phyloP scores from a whole-genome alignment of 352 stramenopile genomes.

The Phytophthora sp. region DNA sequence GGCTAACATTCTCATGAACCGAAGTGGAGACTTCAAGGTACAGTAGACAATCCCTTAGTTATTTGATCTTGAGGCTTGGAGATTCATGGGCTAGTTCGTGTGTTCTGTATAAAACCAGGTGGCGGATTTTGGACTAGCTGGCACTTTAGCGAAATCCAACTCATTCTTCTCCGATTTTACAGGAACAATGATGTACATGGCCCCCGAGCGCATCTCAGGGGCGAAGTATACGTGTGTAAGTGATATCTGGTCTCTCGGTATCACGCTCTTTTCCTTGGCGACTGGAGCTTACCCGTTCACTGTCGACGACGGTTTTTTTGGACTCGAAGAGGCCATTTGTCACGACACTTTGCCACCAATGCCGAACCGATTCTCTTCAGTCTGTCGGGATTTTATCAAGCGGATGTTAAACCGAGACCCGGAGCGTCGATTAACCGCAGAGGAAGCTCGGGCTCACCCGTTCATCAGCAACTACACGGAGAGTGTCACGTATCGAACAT shows the following conservation, averaged over 20 bases:
- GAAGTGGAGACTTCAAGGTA: slow-evolving; percentile 85
- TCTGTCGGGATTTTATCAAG: slow-evolving; percentile 94
- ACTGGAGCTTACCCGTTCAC: slow-evolving; percentile 75
- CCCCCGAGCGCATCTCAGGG: slow-evolving; percentile 91
- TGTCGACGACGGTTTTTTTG: slow-evolving; percentile 55
- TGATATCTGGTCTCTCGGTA: slow-evolving; percentile 81
- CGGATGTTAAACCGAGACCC: slow-evolving; percentile 92
- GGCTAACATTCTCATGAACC: slow-evolving; percentile 90
- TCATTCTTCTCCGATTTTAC: slow-evolving; percentile 88
- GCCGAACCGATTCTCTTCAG: slow-evolving; percentile 81
- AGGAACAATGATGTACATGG: slow-evolving; percentile 96
- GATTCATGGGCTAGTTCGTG: slow-evolving; percentile 7
- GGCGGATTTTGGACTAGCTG: slow-evolving; percentile 83
- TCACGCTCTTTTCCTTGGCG: slow-evolving; percentile 72
- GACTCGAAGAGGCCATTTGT: slow-evolving; percentile 84
- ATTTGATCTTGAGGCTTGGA: no score
- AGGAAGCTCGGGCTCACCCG: slow-evolving; percentile 90
- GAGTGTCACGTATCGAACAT: slow-evolving; percentile 39
- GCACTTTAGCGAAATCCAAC: slow-evolving; percentile 72
- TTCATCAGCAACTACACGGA: slow-evolving; percentile 71
- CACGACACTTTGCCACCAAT: slow-evolving; percentile 73
- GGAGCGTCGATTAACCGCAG: slow-evolving; percentile 72
- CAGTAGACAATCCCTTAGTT: no score
- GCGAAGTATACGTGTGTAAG: slow-evolving; percentile 86
- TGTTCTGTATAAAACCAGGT: slow-evolving; percentile 52